These are phyloP conservation scores for Abrus precatorius DNA, from an alignment of 306 rosid genomes.

Conservation along the genomic window DNA sequence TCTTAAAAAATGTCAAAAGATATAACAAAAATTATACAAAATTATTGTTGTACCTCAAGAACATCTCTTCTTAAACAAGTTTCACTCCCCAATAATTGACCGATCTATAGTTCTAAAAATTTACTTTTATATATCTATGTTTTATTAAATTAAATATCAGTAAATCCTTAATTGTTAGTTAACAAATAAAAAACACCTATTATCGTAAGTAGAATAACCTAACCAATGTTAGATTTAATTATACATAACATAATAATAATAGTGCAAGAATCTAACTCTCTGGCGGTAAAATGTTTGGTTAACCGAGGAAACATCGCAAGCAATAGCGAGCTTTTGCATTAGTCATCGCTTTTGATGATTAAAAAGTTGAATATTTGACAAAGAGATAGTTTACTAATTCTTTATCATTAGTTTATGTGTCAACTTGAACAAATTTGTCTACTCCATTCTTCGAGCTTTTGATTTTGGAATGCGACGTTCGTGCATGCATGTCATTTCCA, in stretches of 20 bases:
- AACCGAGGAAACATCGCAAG: neutral
- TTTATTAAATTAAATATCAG: no score
- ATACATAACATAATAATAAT: neutral
- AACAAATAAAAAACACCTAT: no score
- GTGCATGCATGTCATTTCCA: slow-evolving; percentile 37
- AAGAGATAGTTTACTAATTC: neutral
- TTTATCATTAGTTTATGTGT: neutral
- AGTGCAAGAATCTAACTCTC: neutral
- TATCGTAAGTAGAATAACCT: no score
- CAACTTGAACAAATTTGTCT: neutral
- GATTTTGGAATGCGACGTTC: slow-evolving; percentile 23
- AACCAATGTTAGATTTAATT: no score
- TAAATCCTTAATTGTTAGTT: no score
- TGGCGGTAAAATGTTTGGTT: neutral
- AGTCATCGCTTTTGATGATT: neutral
- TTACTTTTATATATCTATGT: no score
- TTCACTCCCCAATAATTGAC: no score
- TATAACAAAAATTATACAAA: no score
- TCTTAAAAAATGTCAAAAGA: no score
- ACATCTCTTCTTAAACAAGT: no score
- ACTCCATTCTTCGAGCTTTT: slow-evolving; percentile 8
- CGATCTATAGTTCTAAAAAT: no score
- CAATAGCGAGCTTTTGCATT: neutral
- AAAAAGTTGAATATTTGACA: slow-evolving; percentile 1
- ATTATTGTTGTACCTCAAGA: no score